These are phyloP conservation scores for Hypoxylon crocopeplum DNA, from an alignment of 495 filamentous ascomycete species.

Conservation along the genomic window DNA sequence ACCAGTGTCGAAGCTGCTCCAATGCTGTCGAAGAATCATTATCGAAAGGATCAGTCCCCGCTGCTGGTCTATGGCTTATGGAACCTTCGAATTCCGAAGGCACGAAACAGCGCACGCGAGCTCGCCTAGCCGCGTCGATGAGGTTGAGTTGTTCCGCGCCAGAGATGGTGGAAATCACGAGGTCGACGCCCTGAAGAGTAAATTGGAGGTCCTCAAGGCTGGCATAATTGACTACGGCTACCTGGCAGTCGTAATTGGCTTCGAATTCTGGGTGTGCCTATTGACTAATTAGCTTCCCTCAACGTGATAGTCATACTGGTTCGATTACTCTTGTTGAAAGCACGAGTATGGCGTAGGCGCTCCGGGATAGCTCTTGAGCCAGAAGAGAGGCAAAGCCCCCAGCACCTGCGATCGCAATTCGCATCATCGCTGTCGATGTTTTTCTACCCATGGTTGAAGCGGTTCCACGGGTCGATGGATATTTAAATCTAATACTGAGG, in stretches of 20 bases:
- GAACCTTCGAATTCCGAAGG: conserved; percentile 79
- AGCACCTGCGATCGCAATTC: conserved; percentile 76
- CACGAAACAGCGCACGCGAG: conserved; percentile 70
- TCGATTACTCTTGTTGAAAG: conserved; percentile 65
- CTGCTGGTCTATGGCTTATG: conserved; percentile 48
- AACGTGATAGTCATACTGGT: conserved; percentile 1
- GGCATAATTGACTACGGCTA: conserved; percentile 69
- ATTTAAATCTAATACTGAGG: conserved; percentile 11
- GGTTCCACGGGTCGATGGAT: conserved; percentile 13
- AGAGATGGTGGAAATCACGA: conserved; percentile 76
- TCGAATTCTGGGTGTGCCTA: conserved; percentile 52
- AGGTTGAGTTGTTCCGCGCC: conserved; percentile 70
- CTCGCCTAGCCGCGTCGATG: conserved; percentile 71
- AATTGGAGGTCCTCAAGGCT: conserved; percentile 61
- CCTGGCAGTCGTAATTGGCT: conserved; percentile 60
- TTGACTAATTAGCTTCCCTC: conserved; percentile 34
- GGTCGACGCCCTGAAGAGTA: conserved; percentile 72
- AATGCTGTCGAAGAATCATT: conserved; percentile 57
- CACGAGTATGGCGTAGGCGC: conserved; percentile 70
- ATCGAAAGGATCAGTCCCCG: conserved; percentile 62
- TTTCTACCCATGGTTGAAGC: conserved; percentile 47
- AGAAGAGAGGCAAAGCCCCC: conserved; percentile 72
- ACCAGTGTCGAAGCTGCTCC: conserved; percentile 59
- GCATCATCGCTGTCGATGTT: conserved; percentile 59
- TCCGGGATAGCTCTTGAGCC: conserved; percentile 63